Conservation (phyloP, 1,139 yeast species). For the Petasospora rhodanensis region DNA sequence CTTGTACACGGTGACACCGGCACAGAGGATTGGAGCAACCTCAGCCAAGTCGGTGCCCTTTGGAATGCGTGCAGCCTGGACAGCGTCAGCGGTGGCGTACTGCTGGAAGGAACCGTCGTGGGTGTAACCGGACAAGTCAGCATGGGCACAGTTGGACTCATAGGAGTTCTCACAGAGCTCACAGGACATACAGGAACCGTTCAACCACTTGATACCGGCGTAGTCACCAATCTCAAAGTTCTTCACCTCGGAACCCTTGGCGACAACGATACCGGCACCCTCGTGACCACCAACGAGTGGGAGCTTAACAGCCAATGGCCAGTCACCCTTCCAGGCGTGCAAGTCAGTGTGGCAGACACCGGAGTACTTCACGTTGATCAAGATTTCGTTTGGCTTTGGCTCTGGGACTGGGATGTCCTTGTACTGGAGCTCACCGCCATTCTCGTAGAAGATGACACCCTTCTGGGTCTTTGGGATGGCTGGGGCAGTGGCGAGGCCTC, state of each 20-base stretch:
- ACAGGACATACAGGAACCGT: constrained; percentile 59
- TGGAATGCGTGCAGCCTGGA: constrained; percentile 61
- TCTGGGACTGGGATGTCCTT: constrained; percentile 57
- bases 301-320: constrained; percentile 57
- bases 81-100: constrained; percentile 63
- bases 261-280: constrained; percentile 66
- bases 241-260: constrained; percentile 50
- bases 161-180: constrained; percentile 51
- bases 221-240: constrained; percentile 59
- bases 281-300: constrained; percentile 71
- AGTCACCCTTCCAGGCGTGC: constrained; percentile 70
- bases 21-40: constrained; percentile 61
- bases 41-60: constrained; percentile 52
- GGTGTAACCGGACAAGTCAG: constrained; percentile 63
- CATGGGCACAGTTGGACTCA: constrained; percentile 56
- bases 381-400: constrained; percentile 57
- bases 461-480: constrained; percentile 47
- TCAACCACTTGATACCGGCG: constrained; percentile 66
- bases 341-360: constrained; percentile 70
- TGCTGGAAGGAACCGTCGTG: constrained; percentile 69
- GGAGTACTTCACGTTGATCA: constrained; percentile 59
- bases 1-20: constrained; percentile 66
- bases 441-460: constrained; percentile 46
- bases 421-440: constrained; percentile 46
- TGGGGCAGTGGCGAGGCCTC: constrained; percentile 39